phyloP scores from a whole-genome alignment of 108 stramenopile species.

The Cyclostephanos tholiformis region DNA sequence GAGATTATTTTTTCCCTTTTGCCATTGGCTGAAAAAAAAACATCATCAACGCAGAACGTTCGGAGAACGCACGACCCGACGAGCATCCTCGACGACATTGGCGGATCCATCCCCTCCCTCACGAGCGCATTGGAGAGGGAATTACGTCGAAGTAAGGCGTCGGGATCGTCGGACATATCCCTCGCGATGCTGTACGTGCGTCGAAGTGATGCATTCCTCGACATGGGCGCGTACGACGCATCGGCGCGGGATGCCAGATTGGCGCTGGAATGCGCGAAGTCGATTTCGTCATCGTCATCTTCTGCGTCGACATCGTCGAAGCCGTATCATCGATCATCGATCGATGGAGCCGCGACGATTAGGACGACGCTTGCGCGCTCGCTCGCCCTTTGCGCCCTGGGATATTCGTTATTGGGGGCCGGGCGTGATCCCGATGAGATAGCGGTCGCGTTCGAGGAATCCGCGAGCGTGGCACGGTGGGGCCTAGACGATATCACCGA shows the following conservation, averaged over 20 bases:
- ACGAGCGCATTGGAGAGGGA: too few relatives aligned
- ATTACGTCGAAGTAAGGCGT: too few relatives aligned
- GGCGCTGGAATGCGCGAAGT: constrained; percentile 49
- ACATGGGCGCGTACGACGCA: constrained; percentile 64
- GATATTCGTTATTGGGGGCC: constrained; percentile 26
- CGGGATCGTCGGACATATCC: too few relatives aligned
- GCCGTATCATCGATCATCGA: not conserved
- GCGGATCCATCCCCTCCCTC: too few relatives aligned
- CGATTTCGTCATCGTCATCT: too few relatives aligned
- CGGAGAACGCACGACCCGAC: too few relatives aligned
- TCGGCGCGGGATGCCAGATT: constrained; percentile 58
- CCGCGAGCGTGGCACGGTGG: constrained; percentile 20
- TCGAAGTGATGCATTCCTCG: constrained; percentile 63
- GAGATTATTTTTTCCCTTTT: too few relatives aligned
- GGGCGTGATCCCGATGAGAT: constrained; percentile 22
- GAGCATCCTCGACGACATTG: too few relatives aligned
- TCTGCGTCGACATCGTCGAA: constrained; percentile 1
- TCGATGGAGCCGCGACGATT: not conserved
- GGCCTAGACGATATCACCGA: constrained; percentile 13
- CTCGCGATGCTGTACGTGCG: constrained; percentile 59
- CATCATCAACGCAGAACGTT: too few relatives aligned
- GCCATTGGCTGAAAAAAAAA: too few relatives aligned
- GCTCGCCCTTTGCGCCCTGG: constrained; percentile 24
- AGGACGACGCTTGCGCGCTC: constrained; percentile 17
- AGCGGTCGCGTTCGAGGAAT: constrained; percentile 34